Conservation (phyloP, 192 early-diverging fungal species). For the Phlyctochytrium arcticum region DNA sequence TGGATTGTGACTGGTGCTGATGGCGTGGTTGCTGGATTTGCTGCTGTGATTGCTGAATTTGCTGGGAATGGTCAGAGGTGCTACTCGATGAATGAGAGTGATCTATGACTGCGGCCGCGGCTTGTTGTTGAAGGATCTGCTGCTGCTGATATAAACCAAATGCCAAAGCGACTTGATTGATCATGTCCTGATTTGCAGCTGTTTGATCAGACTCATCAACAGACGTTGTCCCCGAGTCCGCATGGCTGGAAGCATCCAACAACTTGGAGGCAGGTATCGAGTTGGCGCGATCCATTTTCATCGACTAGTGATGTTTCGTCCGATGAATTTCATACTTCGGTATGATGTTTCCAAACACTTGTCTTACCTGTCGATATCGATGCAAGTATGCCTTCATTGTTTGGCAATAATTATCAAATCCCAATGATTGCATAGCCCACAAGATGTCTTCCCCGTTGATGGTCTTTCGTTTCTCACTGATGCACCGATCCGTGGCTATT, state of each 20-base stretch:
- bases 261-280: neutral
- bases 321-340: neutral
- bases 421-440: slow-evolving; percentile 96
- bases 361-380: slow-evolving; percentile 82
- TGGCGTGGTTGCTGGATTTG: neutral
- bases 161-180: neutral
- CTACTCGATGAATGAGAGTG: too few species aligned
- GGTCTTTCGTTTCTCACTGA: slow-evolving; percentile 93
- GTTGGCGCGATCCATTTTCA: neutral
- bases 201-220: neutral
- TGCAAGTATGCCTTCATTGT: slow-evolving; percentile 82
- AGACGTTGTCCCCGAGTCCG: neutral
- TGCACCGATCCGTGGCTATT: slow-evolving; percentile 87
- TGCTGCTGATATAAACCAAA: neutral
- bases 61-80: too few species aligned
- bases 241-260: neutral
- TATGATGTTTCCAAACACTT: too few species aligned
- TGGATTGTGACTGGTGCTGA: neutral
- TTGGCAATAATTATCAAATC: slow-evolving; percentile 95
- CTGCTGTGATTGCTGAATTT: too few species aligned
- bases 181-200: neutral
- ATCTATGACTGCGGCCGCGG: too few species aligned
- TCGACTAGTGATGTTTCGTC: neutral
- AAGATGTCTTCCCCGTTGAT: slow-evolving; percentile 98
- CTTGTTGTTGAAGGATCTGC: too few species aligned